A percentile compares a stretch with the other conserved stretches of the same genome.
Evolutionary conservation across 192 early-diverging fungal genomes (phyloP).

Genomic region (Coemansia furcata): DNA sequence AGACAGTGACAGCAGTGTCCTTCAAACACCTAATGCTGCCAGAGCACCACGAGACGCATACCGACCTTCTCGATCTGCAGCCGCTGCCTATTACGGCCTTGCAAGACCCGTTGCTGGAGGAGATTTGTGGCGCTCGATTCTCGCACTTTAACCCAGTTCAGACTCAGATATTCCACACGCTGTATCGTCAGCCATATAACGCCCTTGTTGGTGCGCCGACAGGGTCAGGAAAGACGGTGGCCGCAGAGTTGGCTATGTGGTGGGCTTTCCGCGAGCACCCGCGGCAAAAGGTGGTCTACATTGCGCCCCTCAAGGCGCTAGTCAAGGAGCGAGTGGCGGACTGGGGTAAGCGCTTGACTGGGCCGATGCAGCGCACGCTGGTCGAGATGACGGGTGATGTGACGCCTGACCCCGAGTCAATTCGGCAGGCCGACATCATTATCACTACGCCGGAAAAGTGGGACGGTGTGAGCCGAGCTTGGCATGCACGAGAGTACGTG

Average conservation of each 20-base stretch:
- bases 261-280: constrained; percentile 81
- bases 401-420: constrained; percentile 84
- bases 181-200: constrained; percentile 84
- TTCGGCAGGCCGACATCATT: constrained; percentile 91
- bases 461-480: constrained; percentile 95
- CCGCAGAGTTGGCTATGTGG: constrained; percentile 96
- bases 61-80: constrained; percentile 88
- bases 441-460: constrained; percentile 99
- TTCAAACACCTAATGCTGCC: constrained; percentile 93
- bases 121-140: constrained; percentile 80
- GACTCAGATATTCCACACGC: constrained; percentile 97
- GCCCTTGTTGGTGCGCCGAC: constrained; percentile 93
- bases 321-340: constrained; percentile 93
- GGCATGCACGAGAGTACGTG: constrained; percentile 89
- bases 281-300: constrained; percentile 86
- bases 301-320: constrained; percentile 96
- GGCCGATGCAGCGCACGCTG: constrained; percentile 73
- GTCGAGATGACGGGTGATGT: constrained; percentile 97
- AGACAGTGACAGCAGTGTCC: constrained; percentile 80
- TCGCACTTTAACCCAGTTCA: constrained; percentile 98
- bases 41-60: constrained; percentile 77
- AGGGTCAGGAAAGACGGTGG: constrained; percentile 97
- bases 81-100: constrained; percentile 88
- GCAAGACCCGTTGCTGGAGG: constrained; percentile 77
- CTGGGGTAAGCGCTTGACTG: constrained; percentile 73